Percentiles rank a stretch among this genome's conserved stretches.
These are phyloP conservation scores for Gautieria morchelliformis DNA, from an alignment of 768 basidiomycete genomes.

Conservation along the genomic window DNA sequence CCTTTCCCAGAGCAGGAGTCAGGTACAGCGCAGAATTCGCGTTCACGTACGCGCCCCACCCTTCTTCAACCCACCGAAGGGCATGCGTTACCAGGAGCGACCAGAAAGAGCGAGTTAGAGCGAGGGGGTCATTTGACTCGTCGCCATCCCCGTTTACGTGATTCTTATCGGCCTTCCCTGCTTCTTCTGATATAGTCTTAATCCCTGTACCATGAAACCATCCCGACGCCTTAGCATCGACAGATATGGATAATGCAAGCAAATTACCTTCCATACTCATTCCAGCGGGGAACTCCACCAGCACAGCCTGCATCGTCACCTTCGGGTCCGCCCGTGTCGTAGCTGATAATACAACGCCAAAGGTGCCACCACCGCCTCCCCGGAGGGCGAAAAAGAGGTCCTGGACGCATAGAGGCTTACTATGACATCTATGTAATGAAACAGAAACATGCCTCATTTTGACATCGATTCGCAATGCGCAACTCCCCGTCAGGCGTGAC, in stretches of 20 bases:
- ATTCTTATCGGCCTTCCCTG: too few species aligned
- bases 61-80: constrained; percentile 33
- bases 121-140: not conserved
- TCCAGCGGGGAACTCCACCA: constrained; percentile 2
- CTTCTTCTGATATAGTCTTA: too few species aligned
- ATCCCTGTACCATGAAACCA: too few species aligned
- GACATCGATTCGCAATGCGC: constrained; percentile 34
- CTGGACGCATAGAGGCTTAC: not conserved
- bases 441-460: constrained; percentile 24
- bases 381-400: constrained; percentile 49
- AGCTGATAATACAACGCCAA: constrained; percentile 12
- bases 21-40: constrained; percentile 12
- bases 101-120: constrained; percentile 18
- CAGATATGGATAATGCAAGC: too few species aligned
- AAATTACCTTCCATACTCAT: not conserved
- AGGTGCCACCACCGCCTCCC: constrained; percentile 27
- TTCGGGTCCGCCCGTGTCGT: constrained; percentile 9
- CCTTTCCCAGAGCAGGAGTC: constrained; percentile 7
- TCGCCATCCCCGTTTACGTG: too few species aligned
- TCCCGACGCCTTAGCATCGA: too few species aligned
- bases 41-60: constrained; percentile 39
- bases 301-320: constrained; percentile 9
- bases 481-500: constrained; percentile 43
- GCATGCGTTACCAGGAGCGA: constrained; percentile 29
- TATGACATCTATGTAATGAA: not conserved